A percentile compares a stretch with the other conserved stretches of the same genome.
Conservation (phyloP, 352 stramenopile genomes). For the Phytophthora vignae region DNA sequence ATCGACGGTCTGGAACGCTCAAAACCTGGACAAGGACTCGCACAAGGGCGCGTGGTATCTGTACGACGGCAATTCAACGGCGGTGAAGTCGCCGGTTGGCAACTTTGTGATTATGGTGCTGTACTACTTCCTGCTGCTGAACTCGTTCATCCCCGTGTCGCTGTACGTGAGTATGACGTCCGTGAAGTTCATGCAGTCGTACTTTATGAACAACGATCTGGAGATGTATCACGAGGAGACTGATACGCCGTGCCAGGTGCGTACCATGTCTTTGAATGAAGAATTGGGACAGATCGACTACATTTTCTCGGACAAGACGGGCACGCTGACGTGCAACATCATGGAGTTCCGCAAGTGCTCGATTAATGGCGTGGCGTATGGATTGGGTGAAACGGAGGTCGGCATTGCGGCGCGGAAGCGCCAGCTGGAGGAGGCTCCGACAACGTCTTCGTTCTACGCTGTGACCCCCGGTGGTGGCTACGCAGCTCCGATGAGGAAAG, state of each 20-base stretch:
- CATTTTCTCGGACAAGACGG: slow-evolving; percentile 96
- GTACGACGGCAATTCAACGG: slow-evolving; percentile 56
- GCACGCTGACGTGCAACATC: slow-evolving; percentile 95
- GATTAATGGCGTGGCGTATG: slow-evolving; percentile 95
- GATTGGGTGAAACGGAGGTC: slow-evolving; percentile 88
- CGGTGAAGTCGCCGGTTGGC: slow-evolving; percentile 61
- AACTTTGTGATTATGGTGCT: slow-evolving; percentile 93
- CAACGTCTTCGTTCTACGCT: slow-evolving; percentile 42
- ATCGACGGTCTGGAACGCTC: slow-evolving; percentile 75
- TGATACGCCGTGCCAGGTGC: slow-evolving; percentile 93
- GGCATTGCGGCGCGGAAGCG: slow-evolving; percentile 77
- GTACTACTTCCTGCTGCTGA: slow-evolving; percentile 94
- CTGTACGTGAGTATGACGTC: slow-evolving; percentile 96
- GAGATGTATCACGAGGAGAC: slow-evolving; percentile 95
- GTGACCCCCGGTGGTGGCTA: slow-evolving; percentile 33
- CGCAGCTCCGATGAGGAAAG: slow-evolving; percentile 43
- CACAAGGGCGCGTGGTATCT: slow-evolving; percentile 75
- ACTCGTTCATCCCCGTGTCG: slow-evolving; percentile 95
- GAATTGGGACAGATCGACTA: slow-evolving; percentile 95
- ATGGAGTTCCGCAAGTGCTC: slow-evolving; percentile 98
- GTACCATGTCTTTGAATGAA: slow-evolving; percentile 94
- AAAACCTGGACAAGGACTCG: slow-evolving; percentile 53
- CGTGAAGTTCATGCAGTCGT: slow-evolving; percentile 93
- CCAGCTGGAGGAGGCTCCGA: slow-evolving; percentile 52
- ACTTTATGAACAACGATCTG: slow-evolving; percentile 92